Base-by-base conservation (phyloP, 768 basidiomycete species). In the Trametes villosa region DNA sequence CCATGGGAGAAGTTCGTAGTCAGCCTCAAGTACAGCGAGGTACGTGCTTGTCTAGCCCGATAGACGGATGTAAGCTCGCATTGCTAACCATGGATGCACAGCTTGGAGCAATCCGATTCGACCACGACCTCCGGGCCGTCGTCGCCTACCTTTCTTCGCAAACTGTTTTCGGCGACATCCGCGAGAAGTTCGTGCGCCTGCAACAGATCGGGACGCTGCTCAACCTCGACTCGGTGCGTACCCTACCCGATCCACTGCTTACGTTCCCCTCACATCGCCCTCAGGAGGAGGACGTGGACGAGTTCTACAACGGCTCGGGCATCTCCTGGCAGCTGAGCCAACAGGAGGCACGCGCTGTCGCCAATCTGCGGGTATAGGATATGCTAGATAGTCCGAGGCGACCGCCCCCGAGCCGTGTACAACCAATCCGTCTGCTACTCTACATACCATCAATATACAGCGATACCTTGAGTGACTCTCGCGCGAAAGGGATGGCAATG, bases 231-330 rank as follows among this genome's bases (percentile, higher is more conserved):
- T 79, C 75, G 54, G 92, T 91, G 68, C 58, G 86, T 45, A 62
- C 13, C 33, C 12, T 44, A 36, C 34, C 57, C 64, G 33, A 12
- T 9, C 5, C 12, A 4, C 33, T 36, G 20, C 8, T 1, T 18
- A 9, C 31, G 22, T 34, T 68, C 62, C 29, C 51, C 18, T 13
- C 17, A 31, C 27, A 20, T 42, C 30, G 46, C 36, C n/a, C n/a
- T n/a, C 67, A 95, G 94, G 95, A 96, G 66, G 96, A 97, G 74
- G 93, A 95, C 66, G 87, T 95, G 5, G 91, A 96, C 64, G 93
- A 96, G 54, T 97, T 98, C 72, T 98, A 94, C 74, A 92, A 90
- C 65, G 86, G 91, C 53, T 96, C 94, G 3, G 96, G 96, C 20
- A 94, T 97, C 63, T 83, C 86, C 13, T 96, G 94, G 94, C 89